These are phyloP conservation scores for Candida insectorum DNA, from an alignment of 805 yeast genomes.

Conservation along the genomic window DNA sequence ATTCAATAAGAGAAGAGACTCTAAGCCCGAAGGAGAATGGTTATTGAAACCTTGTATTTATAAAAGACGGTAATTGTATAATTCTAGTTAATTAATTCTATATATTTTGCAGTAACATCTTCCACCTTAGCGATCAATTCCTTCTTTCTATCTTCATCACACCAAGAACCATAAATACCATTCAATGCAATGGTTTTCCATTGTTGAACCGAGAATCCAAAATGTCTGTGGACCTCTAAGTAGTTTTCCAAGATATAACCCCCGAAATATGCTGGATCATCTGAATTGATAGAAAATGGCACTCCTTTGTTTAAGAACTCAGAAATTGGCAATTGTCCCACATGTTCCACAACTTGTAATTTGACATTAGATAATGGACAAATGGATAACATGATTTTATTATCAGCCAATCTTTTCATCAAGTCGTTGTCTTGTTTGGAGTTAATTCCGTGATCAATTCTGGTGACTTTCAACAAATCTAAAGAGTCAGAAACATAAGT, in stretches of 20 bases:
- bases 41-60: slow-evolving; percentile 93
- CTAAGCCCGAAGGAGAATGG: slow-evolving; percentile 78
- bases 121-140: slow-evolving; percentile 46
- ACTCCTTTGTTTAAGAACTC: slow-evolving; percentile 58
- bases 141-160: slow-evolving; percentile 52
- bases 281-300: slow-evolving; percentile 65
- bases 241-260: slow-evolving; percentile 82
- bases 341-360: slow-evolving; percentile 67
- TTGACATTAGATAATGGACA: slow-evolving; percentile 80
- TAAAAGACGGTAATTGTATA: slow-evolving; percentile 55
- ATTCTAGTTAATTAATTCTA: background rate
- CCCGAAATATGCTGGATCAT: slow-evolving; percentile 64
- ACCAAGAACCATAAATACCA: slow-evolving; percentile 73
- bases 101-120: slow-evolving; percentile 36
- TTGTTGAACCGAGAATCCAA: slow-evolving; percentile 55
- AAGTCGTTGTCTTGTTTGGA: slow-evolving; percentile 53
- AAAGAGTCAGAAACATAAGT: slow-evolving; percentile 59
- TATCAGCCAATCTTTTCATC: slow-evolving; percentile 53
- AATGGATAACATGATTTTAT: slow-evolving; percentile 58
- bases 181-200: slow-evolving; percentile 67
- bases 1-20: slow-evolving; percentile 51
- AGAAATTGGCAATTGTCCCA: slow-evolving; percentile 63
- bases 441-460: slow-evolving; percentile 82
- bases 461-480: slow-evolving; percentile 55
- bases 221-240: slow-evolving; percentile 53